Evolutionary conservation across 2,329 filamentous ascomycete species (phyloP).

Genomic region (Truncatella angustata): DNA sequence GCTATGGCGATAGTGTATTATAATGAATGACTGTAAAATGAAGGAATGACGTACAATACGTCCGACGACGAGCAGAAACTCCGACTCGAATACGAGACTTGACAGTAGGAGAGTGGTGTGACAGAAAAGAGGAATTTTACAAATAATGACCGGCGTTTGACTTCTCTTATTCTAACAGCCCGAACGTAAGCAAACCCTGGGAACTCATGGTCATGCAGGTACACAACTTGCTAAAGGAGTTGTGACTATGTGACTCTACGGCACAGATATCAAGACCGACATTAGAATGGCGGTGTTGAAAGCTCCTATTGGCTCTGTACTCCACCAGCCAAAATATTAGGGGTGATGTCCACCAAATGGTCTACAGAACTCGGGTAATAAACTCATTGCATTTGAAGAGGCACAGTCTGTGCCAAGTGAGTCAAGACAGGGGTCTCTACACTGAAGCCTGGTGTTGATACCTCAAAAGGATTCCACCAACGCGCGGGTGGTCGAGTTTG

Average conservation of each 20-base stretch:
- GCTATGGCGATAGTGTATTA: constrained; percentile 23
- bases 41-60: constrained; percentile 45
- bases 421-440: neutral
- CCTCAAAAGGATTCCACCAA: no score
- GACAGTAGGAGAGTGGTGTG: constrained; percentile 12
- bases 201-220: constrained; percentile 1
- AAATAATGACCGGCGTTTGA: no score
- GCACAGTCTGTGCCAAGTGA: neutral
- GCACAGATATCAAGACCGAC: neutral
- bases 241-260: neutral
- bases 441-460: neutral
- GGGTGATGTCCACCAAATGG: neutral
- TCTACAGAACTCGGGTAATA: neutral
- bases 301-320: neutral
- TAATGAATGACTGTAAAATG: constrained; percentile 29
- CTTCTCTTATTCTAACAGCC: no score
- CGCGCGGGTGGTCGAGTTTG: no score
- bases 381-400: neutral
- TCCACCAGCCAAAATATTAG: neutral
- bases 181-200: no score
- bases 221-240: neutral
- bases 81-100: constrained; percentile 26
- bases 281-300: neutral
- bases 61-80: constrained; percentile 37
- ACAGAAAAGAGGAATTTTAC: constrained; percentile 9